Conservation (phyloP, 768 basidiomycete species). For the Boletus reticuloceps region DNA sequence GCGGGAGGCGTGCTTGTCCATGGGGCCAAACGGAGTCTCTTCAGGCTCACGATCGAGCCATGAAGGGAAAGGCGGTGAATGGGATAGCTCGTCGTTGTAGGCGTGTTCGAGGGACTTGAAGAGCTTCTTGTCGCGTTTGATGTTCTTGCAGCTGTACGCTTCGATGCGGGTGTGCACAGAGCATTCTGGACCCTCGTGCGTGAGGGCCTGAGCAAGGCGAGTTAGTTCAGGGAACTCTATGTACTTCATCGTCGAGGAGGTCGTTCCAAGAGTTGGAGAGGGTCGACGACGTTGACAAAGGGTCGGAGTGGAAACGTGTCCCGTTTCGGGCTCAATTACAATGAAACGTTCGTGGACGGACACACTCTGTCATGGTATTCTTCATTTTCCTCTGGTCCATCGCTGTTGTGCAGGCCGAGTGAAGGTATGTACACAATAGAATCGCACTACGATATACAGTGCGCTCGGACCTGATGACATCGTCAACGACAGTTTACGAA, state of each 20-base stretch:
- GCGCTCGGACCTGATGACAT: too few species aligned
- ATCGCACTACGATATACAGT: too few species aligned
- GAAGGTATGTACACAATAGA: too few species aligned
- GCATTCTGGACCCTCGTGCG: slow-evolving; percentile 85
- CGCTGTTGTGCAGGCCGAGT: too few species aligned
- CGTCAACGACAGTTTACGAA: too few species aligned
- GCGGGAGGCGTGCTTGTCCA: slow-evolving; percentile 78
- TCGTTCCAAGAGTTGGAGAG: too few species aligned
- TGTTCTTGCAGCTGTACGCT: slow-evolving; percentile 97
- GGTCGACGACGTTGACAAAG: too few species aligned
- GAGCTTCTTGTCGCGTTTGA: slow-evolving; percentile 95
- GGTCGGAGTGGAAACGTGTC: slow-evolving; percentile 8
- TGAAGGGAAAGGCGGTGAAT: slow-evolving; percentile 82
- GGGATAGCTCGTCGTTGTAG: slow-evolving; percentile 72
- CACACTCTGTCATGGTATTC: too few species aligned
- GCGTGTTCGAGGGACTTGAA: slow-evolving; percentile 89
- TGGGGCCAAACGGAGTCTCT: slow-evolving; percentile 86
- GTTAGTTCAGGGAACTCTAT: slow-evolving; percentile 81
- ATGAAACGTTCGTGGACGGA: too few species aligned
- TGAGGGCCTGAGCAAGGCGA: slow-evolving; percentile 72
- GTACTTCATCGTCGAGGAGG: slow-evolving; percentile 60
- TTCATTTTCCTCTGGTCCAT: too few species aligned
- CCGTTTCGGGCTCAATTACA: slow-evolving; percentile 8
- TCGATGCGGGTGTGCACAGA: slow-evolving; percentile 90
- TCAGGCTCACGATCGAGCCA: slow-evolving; percentile 72